Evolutionary conservation across 2,329 filamentous ascomycete genomes (phyloP), one percentile per base, ranked within the genome.

Genomic region (Pseudocercospora pini-densiflorae): DNA sequence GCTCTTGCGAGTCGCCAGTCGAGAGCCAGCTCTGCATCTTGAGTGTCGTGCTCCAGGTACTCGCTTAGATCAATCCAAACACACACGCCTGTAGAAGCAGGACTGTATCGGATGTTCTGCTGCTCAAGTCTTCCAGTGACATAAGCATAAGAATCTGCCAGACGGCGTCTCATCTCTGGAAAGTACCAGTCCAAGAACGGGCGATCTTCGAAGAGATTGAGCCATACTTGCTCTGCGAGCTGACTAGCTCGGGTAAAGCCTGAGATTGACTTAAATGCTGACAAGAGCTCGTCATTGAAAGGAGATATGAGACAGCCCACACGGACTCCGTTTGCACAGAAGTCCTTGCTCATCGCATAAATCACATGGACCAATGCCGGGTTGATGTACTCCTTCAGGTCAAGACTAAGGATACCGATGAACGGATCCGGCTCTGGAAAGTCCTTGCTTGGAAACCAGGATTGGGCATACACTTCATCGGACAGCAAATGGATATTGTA

Each of bases 391-490:
- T 49, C 53, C 29, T 59, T 6, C 24, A 64, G 27, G 19, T 64
- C 62, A 14, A 64, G 33, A 24, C 29, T 47, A 10, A 64, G 54
- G n/a, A 59, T 51, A 21, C 53, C 53, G 10, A 53, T 19, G 23
- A 64, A 64, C 0, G 62, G 29, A 2, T 43, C 40, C 23, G 53
- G 53, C 5, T 59, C 14, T 2, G 53, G 53, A 14, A 43, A 16
- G 16, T 59, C 33, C 29, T 53, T 21, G 5, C 40, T 51, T 14
- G 23, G 23, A 27, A 64, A 64, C 27, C 43, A 58, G 5, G 53
- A 49, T 24, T 59, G 62, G 2, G 62, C 62, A 29, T 64, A 64
- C 21, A 64, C 62, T 9, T 64, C 62, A 29, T 64, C 62, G 10
- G 62, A 59, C 8, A 64, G 36, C 10, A 64, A n/a, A 31, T 64